Evolutionary conservation across 805 yeast genomes (phyloP).

Genomic region (Metschnikowia kofuensis): DNA sequence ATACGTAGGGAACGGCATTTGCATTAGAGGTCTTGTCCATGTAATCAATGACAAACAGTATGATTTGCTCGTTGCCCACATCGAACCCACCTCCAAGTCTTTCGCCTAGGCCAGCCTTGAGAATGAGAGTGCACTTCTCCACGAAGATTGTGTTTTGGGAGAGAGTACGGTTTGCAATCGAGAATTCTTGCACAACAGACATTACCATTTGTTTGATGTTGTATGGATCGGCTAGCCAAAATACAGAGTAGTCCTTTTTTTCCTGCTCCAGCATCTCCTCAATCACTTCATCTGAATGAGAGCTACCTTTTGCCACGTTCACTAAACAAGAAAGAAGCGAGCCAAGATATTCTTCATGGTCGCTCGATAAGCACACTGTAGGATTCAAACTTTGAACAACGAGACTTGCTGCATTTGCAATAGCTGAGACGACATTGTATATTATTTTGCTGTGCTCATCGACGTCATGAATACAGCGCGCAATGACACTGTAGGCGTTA

Average conservation of each 20-base stretch:
- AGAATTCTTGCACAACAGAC: slow-evolving; percentile 39
- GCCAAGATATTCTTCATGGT: slow-evolving; percentile 43
- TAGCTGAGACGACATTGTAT: slow-evolving; percentile 19
- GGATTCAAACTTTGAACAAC: slow-evolving; percentile 10
- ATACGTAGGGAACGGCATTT: slow-evolving; percentile 42
- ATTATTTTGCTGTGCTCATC: slow-evolving; percentile 22
- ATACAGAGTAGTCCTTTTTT: slow-evolving; percentile 23
- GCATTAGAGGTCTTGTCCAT: slow-evolving; percentile 16
- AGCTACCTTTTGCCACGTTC: slow-evolving; percentile 71
- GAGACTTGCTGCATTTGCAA: slow-evolving; percentile 14
- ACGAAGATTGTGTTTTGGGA: slow-evolving; percentile 48
- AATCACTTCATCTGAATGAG: slow-evolving; percentile 52
- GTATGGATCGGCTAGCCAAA: slow-evolving; percentile 51
- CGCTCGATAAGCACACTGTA: slow-evolving; percentile 14
- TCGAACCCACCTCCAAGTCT: slow-evolving; percentile 64
- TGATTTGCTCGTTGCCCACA: slow-evolving; percentile 24
- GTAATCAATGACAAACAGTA: slow-evolving; percentile 9
- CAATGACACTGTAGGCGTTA: slow-evolving; percentile 60
- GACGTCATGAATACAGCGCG: slow-evolving; percentile 53
- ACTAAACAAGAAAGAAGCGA: slow-evolving; percentile 62
- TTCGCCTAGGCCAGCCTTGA: slow-evolving; percentile 66
- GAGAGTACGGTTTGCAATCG: slow-evolving; percentile 37
- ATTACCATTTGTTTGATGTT: slow-evolving; percentile 42
- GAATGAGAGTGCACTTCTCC: slow-evolving; percentile 61
- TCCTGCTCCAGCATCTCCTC: slow-evolving; percentile 36